Base-by-base conservation (phyloP, 1,284 basidiomycete species). In the Mycosarcoma maydis region DNA sequence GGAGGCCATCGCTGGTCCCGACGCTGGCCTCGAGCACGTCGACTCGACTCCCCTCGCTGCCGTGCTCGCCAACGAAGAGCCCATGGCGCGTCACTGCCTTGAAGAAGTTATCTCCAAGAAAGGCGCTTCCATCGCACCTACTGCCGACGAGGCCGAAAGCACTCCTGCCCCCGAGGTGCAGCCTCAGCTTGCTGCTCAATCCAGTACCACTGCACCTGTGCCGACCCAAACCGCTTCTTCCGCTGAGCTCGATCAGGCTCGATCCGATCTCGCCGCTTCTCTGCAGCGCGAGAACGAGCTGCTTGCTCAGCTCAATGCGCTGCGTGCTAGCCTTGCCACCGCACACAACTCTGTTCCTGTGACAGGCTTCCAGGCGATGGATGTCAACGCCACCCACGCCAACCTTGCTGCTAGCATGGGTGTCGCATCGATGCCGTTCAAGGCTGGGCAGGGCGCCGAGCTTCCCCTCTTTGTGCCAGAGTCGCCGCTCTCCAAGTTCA, bases 71-170 rank as follows among this genome's bases (percentile, higher is more conserved):
- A 58, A 66, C 16, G 70, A 76, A 52, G 61, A 60, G 9, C 61
- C 67, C 14, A 56, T 62, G 47, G 73, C 61, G 3, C 55, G 67
- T 17, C 42, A 54, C n/a, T 62, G 58, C 38, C 69, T 76, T 23
- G 72, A 76, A 27, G 61, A 69, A 30, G 61, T 76, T 41, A 65
- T 76, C 39, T 22, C 42, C 39, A 65, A 66, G 51, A 72, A 75
- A 51, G 74, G 74, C 16, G 74, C 68, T 22, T 69, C 61, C 41
- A 72, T 76, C 36, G 74, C 74, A 7, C 74, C 74, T 7, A 76
- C 72, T 30, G 72, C 71, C 34, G 72, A 76, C 36, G 59, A 60
- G 10, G 11, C 20, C 30, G 58, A 68, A 19, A 54, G 50, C 7
- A 56, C 69, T 0, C 69, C 69, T 20, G 51, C 59, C 17, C 55